These are phyloP conservation scores for Plenodomus biglobosus DNA, from an alignment of 2,329 filamentous ascomycete genomes.

Conservation along the genomic window DNA sequence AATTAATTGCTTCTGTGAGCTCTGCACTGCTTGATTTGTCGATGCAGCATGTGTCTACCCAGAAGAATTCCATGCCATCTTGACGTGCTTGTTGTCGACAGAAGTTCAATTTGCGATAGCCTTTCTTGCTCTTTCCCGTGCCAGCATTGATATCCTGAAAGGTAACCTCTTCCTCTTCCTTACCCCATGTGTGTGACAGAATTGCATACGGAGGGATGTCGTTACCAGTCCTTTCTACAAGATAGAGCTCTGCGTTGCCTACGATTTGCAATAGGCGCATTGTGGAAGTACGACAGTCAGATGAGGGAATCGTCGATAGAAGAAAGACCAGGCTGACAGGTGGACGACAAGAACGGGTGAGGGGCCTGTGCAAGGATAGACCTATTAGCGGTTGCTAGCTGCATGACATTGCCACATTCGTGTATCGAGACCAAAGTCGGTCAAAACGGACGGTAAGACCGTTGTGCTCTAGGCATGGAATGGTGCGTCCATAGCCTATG, in stretches of 20 bases:
- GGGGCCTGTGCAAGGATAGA: background rate
- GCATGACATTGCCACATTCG: background rate
- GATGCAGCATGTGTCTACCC: conserved; percentile 9
- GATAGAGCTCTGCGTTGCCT: background rate
- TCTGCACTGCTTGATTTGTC: conserved; percentile 4
- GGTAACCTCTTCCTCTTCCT: conserved; percentile 1
- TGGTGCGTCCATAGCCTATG: too few relatives aligned
- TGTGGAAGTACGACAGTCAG: background rate
- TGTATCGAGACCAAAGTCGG: background rate
- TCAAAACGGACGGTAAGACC: background rate
- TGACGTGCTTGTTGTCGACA: background rate
- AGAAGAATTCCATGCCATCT: conserved; percentile 2
- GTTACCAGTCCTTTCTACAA: background rate
- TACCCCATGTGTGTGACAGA: conserved; percentile 7
- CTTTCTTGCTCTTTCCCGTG: background rate
- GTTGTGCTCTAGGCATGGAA: too few relatives aligned
- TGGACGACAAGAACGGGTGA: background rate
- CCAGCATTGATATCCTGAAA: background rate
- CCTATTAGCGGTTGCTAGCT: background rate
- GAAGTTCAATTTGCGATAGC: conserved; percentile 1
- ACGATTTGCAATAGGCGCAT: background rate
- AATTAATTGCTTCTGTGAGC: conserved; percentile 2
- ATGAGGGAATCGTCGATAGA: background rate
- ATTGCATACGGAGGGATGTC: conserved; percentile 4
- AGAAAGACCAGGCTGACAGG: background rate